phyloP scores from a whole-genome alignment of 495 filamentous ascomycete genomes.

The Aeminium ludgeri region DNA sequence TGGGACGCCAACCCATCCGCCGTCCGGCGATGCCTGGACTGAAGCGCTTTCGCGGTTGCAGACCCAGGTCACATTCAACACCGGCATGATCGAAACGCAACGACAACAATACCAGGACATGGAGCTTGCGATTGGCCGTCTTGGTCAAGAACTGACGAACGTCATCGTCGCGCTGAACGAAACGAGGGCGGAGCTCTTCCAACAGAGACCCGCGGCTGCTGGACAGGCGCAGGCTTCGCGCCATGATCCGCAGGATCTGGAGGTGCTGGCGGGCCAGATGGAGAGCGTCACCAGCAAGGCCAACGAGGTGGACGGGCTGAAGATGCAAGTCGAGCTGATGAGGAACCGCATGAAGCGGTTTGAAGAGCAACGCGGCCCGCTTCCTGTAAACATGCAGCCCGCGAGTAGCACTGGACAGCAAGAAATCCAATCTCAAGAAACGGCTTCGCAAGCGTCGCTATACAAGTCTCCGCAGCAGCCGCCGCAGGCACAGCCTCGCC shows the following conservation, averaged over 20 bases:
- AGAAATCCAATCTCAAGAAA: too few relatives aligned
- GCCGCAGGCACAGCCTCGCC: neutral
- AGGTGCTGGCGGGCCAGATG: slow-evolving; percentile 19
- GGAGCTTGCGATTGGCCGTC: slow-evolving; percentile 17
- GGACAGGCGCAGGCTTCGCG: neutral
- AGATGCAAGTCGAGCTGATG: slow-evolving; percentile 24
- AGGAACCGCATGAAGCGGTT: slow-evolving; percentile 22
- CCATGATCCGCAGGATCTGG: slow-evolving; percentile 12
- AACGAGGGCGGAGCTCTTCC: slow-evolving; percentile 8
- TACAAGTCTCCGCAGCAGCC: neutral
- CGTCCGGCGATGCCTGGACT: slow-evolving; percentile 9
- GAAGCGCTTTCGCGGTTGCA: slow-evolving; percentile 22
- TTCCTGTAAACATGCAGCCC: neutral
- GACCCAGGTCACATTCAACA: slow-evolving; percentile 22
- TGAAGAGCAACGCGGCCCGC: slow-evolving; percentile 17
- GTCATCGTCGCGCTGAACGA: slow-evolving; percentile 17
- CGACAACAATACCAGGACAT: slow-evolving; percentile 14
- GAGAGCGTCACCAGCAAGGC: slow-evolving; percentile 16
- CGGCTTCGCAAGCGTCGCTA: too few relatives aligned
- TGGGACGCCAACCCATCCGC: neutral
- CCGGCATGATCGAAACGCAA: slow-evolving; percentile 17
- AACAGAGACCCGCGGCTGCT: neutral
- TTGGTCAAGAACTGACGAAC: slow-evolving; percentile 19
- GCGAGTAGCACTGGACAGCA: slow-evolving; percentile 1
- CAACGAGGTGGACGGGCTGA: slow-evolving; percentile 24